These are phyloP conservation scores for Beauveria bassiana DNA, from an alignment of 2,329 filamentous ascomycete genomes.

Conservation along the genomic window DNA sequence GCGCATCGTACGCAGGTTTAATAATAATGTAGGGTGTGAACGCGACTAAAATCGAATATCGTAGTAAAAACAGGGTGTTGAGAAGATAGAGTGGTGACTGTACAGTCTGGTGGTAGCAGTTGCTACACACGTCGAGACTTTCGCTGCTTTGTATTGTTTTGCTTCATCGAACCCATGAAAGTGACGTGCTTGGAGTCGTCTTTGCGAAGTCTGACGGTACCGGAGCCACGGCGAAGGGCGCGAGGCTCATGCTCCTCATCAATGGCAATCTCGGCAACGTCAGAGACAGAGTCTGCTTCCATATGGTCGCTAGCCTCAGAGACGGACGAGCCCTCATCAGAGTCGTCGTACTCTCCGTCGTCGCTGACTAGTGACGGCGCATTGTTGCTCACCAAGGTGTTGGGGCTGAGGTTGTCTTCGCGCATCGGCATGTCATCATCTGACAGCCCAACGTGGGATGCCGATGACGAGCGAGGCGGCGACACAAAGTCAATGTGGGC, in stretches of 20 bases:
- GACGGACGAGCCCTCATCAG: slow-evolving; percentile 53
- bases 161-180: slow-evolving; percentile 44
- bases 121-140: slow-evolving; percentile 21
- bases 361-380: slow-evolving; percentile 75
- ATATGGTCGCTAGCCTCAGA: slow-evolving; percentile 50
- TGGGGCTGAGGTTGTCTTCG: slow-evolving; percentile 59
- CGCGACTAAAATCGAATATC: slow-evolving; percentile 24
- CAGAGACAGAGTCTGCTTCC: slow-evolving; percentile 52
- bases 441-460: slow-evolving; percentile 19
- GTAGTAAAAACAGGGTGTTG: slow-evolving; percentile 20
- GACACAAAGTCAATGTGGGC: slow-evolving; percentile 33
- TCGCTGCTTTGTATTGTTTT: slow-evolving; percentile 27
- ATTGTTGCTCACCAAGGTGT: slow-evolving; percentile 64
- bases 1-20: slow-evolving; percentile 13
- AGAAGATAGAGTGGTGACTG: slow-evolving; percentile 12
- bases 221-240: slow-evolving; percentile 35
- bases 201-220: slow-evolving; percentile 43
- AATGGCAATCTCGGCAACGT: slow-evolving; percentile 54
- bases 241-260: slow-evolving; percentile 48
- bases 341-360: slow-evolving; percentile 70
- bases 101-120: slow-evolving; percentile 1
- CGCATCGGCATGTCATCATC: slow-evolving; percentile 46
- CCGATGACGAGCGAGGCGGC: slow-evolving; percentile 20
- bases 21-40: slow-evolving; percentile 11
- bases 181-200: slow-evolving; percentile 49